phyloP scores from a whole-genome alignment of 2,329 filamentous ascomycete species.

The Epichloe hybrida region DNA sequence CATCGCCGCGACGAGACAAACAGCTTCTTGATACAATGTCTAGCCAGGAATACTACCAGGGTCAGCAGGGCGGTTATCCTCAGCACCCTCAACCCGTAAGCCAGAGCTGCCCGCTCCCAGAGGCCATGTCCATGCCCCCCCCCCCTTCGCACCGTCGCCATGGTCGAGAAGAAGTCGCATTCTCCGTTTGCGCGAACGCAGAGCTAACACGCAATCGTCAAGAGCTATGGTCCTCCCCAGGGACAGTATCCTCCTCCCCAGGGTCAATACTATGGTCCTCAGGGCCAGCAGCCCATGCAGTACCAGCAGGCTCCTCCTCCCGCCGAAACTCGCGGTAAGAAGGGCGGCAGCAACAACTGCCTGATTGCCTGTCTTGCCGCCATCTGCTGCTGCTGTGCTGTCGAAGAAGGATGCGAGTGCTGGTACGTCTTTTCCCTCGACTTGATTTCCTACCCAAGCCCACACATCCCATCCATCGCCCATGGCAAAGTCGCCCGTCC shows the following conservation, averaged over 20 bases:
- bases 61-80: constrained; percentile 22
- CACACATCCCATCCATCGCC: no score
- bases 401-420: constrained; percentile 36
- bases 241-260: constrained; percentile 20
- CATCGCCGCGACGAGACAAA: background rate
- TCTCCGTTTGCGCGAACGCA: background rate
- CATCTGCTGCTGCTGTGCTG: constrained; percentile 37
- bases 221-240: constrained; percentile 19
- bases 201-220: background rate
- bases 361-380: constrained; percentile 33
- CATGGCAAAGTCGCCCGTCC: no score
- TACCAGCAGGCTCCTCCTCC: constrained; percentile 26
- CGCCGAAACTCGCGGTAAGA: constrained; percentile 15
- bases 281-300: constrained; percentile 29
- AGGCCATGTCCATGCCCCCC: background rate
- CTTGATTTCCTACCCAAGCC: no score
- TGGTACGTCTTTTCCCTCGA: constrained; percentile 22
- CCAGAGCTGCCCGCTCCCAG: background rate
- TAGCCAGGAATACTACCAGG: constrained; percentile 28
- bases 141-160: background rate
- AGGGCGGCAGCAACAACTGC: constrained; percentile 26
- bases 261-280: constrained; percentile 18
- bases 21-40: constrained; percentile 18
- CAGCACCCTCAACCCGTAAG: constrained; percentile 28
- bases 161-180: background rate